A percentile compares a stretch with the other conserved stretches of the same genome.
Conservation (phyloP, 257 asterid species). For the Lantana camara region DNA sequence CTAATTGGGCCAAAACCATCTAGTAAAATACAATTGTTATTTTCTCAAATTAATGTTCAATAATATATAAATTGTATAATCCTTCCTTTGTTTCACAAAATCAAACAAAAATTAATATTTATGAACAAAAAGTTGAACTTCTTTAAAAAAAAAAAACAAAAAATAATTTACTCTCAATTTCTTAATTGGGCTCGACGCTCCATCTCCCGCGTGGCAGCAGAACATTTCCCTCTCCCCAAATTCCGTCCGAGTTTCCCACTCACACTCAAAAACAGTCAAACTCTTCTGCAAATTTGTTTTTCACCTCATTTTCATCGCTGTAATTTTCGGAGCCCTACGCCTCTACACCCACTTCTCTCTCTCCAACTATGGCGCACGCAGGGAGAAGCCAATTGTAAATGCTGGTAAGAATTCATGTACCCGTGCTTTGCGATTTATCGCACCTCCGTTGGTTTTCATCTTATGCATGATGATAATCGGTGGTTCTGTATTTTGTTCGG, state of each 20-base stretch:
- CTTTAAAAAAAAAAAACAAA: too few species aligned
- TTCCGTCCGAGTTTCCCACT: neutral
- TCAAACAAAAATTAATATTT: too few species aligned
- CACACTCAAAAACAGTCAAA: neutral
- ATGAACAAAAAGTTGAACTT: too few species aligned
- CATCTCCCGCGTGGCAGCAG: conserved; percentile 10
- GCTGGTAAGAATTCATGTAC: conserved; percentile 22
- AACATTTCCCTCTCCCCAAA: neutral
- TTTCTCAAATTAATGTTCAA: too few species aligned
- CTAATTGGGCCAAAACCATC: too few species aligned
- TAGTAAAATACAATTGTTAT: too few species aligned
- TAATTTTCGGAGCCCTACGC: neutral
- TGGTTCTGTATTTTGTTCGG: conserved; percentile 11
- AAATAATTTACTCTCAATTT: too few species aligned
- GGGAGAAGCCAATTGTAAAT: conserved; percentile 16
- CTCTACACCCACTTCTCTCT: too few species aligned
- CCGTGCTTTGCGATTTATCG: neutral
- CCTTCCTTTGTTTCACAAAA: too few species aligned
- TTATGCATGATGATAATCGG: conserved; percentile 27
- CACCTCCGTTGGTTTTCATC: neutral
- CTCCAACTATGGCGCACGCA: neutral
- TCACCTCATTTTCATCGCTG: conserved; percentile 5
- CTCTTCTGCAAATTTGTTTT: neutral
- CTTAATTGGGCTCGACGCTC: neutral
- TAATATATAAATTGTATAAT: too few species aligned